These are phyloP conservation scores for Dysphania ambrosioides DNA, from an alignment of 148 eudicot genomes.

Conservation along the genomic window DNA sequence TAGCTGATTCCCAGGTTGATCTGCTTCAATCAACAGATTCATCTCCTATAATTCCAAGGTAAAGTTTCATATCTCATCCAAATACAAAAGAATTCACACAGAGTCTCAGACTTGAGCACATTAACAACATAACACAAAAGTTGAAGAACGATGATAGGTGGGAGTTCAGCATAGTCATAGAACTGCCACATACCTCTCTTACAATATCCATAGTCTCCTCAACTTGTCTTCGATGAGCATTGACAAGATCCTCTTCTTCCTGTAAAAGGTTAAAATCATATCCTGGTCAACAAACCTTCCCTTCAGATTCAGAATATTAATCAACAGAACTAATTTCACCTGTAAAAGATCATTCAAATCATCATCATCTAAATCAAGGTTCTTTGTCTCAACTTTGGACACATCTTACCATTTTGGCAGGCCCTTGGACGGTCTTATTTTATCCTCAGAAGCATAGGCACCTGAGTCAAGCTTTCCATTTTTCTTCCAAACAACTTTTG, in stretches of 20 bases:
- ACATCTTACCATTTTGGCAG: conserved; percentile 64
- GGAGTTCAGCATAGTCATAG: background rate
- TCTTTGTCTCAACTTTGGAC: conserved; percentile 44
- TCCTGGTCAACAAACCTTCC: background rate
- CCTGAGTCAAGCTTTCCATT: conserved; percentile 54
- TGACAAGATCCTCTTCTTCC: conserved; percentile 99
- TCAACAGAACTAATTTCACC: conserved; percentile 38
- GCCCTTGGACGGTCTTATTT: conserved; percentile 44
- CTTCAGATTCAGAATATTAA: background rate
- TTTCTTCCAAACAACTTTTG: conserved; percentile 55
- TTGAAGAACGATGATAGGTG: background rate
- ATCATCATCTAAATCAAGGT: conserved; percentile 57
- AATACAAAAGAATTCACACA: too few relatives aligned
- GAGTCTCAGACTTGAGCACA: background rate
- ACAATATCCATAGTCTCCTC: conserved; percentile 98
- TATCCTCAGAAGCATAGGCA: conserved; percentile 46
- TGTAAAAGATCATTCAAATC: conserved; percentile 73
- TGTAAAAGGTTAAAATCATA: conserved; percentile 24
- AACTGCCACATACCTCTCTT: conserved; percentile 57
- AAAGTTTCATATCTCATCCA: too few relatives aligned
- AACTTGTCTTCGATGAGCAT: conserved; percentile 91
- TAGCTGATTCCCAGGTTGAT: conserved; percentile 87
- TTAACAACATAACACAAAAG: background rate
- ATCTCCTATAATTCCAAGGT: conserved; percentile 67
- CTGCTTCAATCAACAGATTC: conserved; percentile 87